Percentiles rank a stretch among this genome's conserved stretches.
Conservation (phyloP, 257 asterid genomes). For the Solanum piurae region DNA sequence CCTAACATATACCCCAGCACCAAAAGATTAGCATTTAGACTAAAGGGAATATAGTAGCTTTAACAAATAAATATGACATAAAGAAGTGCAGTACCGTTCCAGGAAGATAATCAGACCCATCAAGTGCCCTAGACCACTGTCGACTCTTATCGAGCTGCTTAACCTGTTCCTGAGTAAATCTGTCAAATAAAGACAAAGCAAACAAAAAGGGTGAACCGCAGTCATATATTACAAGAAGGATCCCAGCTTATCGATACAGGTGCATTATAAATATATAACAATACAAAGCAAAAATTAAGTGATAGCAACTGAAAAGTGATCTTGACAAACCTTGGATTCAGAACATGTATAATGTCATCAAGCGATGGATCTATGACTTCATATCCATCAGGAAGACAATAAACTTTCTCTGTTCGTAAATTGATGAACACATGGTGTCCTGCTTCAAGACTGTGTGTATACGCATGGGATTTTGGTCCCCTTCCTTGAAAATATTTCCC, state of each 20-base stretch:
- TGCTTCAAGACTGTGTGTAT: constrained; percentile 97
- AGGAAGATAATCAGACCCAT: constrained; percentile 98
- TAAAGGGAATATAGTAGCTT: neutral
- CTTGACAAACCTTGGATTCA: constrained; percentile 64
- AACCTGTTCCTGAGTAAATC: constrained; percentile 80
- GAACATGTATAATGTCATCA: constrained; percentile 91
- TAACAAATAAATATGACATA: neutral
- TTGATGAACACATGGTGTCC: constrained; percentile 95
- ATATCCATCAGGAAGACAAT: constrained; percentile 98
- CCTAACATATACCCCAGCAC: constrained; percentile 33
- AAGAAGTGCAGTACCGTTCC: constrained; percentile 60
- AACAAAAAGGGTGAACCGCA: neutral
- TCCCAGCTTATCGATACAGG: neutral
- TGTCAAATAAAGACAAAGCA: constrained; percentile 8
- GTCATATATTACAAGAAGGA: neutral
- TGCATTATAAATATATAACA: neutral
- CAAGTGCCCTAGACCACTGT: constrained; percentile 98
- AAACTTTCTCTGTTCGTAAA: constrained; percentile 87
- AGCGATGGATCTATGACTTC: constrained; percentile 85
- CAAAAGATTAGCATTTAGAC: neutral
- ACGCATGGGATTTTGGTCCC: constrained; percentile 91
- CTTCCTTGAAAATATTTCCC: constrained; percentile 98
- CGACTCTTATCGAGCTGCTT: constrained; percentile 59
- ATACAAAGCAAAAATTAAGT: neutral
- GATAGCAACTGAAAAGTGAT: neutral